phyloP scores from a whole-genome alignment of 208 protist species.

The Wallacemonas sp. region DNA sequence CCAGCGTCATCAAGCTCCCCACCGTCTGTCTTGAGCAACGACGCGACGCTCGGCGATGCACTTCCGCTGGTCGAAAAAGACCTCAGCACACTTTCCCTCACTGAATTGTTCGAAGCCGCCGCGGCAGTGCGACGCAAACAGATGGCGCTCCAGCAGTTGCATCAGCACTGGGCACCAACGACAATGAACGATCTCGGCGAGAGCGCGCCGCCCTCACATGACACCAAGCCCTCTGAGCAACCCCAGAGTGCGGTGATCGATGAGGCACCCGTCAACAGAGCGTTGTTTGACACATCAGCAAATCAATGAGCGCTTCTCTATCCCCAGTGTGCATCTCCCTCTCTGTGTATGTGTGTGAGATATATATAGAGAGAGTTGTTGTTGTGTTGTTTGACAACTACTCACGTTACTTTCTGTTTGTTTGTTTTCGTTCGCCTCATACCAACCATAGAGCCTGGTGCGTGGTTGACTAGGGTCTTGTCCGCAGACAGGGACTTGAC shows the following conservation, averaged over 20 bases:
- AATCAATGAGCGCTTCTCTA: background rate
- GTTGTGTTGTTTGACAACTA: too few relatives aligned
- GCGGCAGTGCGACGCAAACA: slow-evolving; percentile 60
- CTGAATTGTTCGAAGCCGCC: slow-evolving; percentile 73
- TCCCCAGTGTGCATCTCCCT: background rate
- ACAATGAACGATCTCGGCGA: background rate
- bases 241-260: too few relatives aligned
- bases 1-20: background rate
- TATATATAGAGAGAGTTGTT: too few relatives aligned
- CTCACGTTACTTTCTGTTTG: too few relatives aligned
- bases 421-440: too few relatives aligned
- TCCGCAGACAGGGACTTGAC: too few relatives aligned
- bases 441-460: too few relatives aligned
- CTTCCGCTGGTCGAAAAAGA: slow-evolving; percentile 20
- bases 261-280: slow-evolving; percentile 3
- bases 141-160: slow-evolving; percentile 52
- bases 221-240: too few relatives aligned
- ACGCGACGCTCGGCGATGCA: background rate
- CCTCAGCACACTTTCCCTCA: slow-evolving; percentile 56
- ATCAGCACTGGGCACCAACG: slow-evolving; percentile 19
- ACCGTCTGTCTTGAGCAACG: background rate
- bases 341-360: background rate
- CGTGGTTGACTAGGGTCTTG: too few relatives aligned
- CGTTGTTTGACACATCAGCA: slow-evolving; percentile 7
- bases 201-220: background rate